Conservation (phyloP, 345 rosid genomes). For the Xanthoceras sorbifolium region DNA sequence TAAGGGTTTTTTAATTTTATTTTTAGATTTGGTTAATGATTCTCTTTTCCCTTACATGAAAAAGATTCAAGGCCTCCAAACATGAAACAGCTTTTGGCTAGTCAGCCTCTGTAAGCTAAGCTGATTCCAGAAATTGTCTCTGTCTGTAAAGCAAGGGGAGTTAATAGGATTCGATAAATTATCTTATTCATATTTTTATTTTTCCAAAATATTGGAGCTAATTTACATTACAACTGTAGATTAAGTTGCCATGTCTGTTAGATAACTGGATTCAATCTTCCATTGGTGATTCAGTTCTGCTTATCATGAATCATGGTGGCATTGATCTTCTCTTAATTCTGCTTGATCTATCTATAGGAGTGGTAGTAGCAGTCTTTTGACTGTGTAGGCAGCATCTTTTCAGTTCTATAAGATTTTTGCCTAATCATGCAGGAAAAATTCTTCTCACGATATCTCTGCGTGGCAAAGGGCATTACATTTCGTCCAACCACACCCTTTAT, state of each 20-base stretch:
- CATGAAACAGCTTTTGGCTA: not conserved
- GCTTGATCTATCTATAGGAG: not conserved
- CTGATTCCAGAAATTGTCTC: not conserved
- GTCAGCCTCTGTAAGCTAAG: not conserved
- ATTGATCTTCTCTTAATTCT: not conserved
- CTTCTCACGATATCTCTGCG: conserved; percentile 62
- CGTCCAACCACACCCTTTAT: conserved; percentile 28
- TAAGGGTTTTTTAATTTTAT: not conserved
- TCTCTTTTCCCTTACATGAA: not conserved
- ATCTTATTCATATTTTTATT: not conserved
- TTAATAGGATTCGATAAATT: not conserved
- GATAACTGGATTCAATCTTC: not conserved
- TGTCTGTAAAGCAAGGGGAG: not conserved
- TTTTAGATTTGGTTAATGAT: not conserved
- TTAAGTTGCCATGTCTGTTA: not conserved
- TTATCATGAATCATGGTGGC: conserved; percentile 7
- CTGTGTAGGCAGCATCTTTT: not conserved
- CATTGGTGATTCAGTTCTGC: not conserved
- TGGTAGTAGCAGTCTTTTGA: not conserved
- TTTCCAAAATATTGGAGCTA: not conserved
- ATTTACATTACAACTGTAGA: not conserved
- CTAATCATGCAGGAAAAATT: conserved; percentile 63
- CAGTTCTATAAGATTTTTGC: not conserved
- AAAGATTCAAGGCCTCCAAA: not conserved
- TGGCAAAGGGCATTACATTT: conserved; percentile 40